These are phyloP conservation scores for Calonectria crousiana DNA, from an alignment of 2,329 filamentous ascomycete genomes.

Conservation along the genomic window DNA sequence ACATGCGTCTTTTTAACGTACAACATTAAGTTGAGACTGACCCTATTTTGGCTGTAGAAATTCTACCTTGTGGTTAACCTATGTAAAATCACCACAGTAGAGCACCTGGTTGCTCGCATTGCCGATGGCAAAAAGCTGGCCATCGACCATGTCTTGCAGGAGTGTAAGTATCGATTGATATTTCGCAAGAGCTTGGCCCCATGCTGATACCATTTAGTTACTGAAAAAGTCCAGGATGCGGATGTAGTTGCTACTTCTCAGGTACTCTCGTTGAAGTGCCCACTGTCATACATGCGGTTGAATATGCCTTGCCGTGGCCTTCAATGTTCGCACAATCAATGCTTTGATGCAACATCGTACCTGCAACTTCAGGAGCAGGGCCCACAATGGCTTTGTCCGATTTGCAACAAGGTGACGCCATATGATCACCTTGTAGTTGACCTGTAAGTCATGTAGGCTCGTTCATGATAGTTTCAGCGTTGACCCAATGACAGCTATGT, in stretches of 20 bases:
- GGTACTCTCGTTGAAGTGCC: constrained; percentile 92
- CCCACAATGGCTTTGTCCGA: constrained; percentile 95
- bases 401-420: constrained; percentile 86
- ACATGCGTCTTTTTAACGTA: constrained; percentile 23
- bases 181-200: neutral
- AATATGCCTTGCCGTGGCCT: constrained; percentile 82
- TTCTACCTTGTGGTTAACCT: constrained; percentile 81
- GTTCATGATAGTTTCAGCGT: neutral
- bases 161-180: constrained; percentile 72
- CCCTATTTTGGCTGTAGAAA: constrained; percentile 62
- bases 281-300: constrained; percentile 87
- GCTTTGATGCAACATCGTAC: constrained; percentile 94
- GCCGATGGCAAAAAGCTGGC: constrained; percentile 78
- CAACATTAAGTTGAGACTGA: constrained; percentile 30
- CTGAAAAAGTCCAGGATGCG: constrained; percentile 83
- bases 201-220: constrained; percentile 67
- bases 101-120: constrained; percentile 77
- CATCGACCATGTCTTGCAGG: constrained; percentile 83
- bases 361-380: constrained; percentile 95
- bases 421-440: constrained; percentile 90
- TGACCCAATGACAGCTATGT: constrained; percentile 73
- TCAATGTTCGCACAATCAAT: constrained; percentile 89
- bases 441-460: constrained; percentile 67
- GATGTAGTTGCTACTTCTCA: constrained; percentile 92
- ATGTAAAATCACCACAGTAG: constrained; percentile 78